Evolutionary conservation across 2,329 filamentous ascomycete genomes (phyloP), one percentile per base, ranked within the genome.

Genomic region (Aspergillus nomiae): DNA sequence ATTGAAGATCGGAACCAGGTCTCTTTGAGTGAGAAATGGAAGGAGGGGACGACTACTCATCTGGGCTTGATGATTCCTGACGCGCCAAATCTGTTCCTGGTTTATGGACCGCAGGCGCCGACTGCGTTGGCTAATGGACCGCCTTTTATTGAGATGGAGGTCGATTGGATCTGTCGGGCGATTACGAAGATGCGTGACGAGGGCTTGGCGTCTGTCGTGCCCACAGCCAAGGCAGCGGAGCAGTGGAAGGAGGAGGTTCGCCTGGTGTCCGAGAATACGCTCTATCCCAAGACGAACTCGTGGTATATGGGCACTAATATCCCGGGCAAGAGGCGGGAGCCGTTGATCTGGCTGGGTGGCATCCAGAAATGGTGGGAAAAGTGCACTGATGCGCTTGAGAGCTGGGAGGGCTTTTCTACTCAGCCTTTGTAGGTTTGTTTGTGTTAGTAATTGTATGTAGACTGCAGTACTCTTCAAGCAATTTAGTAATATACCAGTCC

Each of bases 51-150:
- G 7, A 10, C 55, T 3, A 70, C 68, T 2, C 55, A 81, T 63
- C 73, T 83, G 0, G 82, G 82, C 0, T 63, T 82, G 16, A 69
- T 71, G 21, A 71, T 78, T 1, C 67, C 74, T 1, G 70, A 76
- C 10, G 80, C 79, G 55, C 82, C 82, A 0, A 83, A 84, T 64
- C 69, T 83, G 60, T 81, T 83, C 67, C 76, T 79, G 67, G 70
- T 79, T 19, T 69, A 70, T 12, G 78, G 79, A 0, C 79, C 79
- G 0, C 73, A 79, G 51, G 77, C 74, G 2, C 75, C 75, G 1
- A 70, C 69, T 1, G 62, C 66, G 4, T 76, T 80, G 54, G 64
- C 71, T 6, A 81, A 79, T 56, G 67, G 74, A 1, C 78, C 77
- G 4, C 70, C 74, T 1, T 70, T 71, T 3, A 73, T 78, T 32